Percentiles rank a stretch among this genome's conserved stretches.
Evolutionary conservation across 2,329 filamentous ascomycete species (phyloP).

Genomic region (Nothomitra cinnamomea): DNA sequence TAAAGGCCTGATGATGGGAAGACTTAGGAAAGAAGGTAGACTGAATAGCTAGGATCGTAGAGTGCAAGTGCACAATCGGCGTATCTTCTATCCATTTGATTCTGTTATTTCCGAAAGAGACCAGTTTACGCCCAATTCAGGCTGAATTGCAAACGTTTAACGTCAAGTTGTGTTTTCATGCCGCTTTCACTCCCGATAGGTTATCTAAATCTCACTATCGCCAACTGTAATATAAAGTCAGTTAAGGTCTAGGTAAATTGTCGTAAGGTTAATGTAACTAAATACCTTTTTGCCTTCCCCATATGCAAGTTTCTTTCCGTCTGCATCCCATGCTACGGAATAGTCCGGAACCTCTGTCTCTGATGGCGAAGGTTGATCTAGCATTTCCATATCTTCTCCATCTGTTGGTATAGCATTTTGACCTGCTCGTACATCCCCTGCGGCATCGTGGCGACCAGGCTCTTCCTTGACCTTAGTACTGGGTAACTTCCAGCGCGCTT

Average conservation of each 20-base stretch:
- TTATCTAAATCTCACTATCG: neutral
- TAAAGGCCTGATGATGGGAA: no score
- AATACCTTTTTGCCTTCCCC: conserved; percentile 3
- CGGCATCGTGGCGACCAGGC: neutral
- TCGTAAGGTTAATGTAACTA: neutral
- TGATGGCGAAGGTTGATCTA: no score
- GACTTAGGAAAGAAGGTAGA: no score
- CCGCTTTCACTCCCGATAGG: neutral
- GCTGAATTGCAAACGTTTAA: no score
- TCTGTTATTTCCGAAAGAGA: no score
- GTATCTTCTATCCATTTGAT: no score
- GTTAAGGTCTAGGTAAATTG: neutral
- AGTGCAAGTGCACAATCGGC: no score
- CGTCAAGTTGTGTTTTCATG: neutral
- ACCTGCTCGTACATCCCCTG: neutral
- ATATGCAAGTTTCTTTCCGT: conserved; percentile 5
- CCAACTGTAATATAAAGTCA: neutral
- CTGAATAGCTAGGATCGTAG: no score
- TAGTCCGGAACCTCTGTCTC: neutral
- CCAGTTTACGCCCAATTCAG: no score
- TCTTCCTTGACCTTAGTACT: neutral
- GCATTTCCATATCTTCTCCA: no score
- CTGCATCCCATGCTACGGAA: conserved; percentile 5
- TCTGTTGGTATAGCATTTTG: neutral
- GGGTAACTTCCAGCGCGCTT: conserved; percentile 2